Evolutionary conservation across 306 rosid genomes (phyloP).

Genomic region (Inga oerstediana): DNA sequence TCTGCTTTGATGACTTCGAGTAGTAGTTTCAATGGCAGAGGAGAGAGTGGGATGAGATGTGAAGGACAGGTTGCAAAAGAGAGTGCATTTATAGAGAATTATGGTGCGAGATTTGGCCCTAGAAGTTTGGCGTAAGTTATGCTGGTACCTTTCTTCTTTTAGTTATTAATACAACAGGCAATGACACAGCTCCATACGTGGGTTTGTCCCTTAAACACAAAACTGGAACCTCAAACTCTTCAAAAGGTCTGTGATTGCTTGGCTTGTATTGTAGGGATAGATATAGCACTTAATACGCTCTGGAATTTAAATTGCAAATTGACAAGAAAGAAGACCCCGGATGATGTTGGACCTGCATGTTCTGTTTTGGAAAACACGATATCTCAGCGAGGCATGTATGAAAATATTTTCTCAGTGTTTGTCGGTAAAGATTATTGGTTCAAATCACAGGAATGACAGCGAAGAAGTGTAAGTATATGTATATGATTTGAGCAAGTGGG

Average conservation of each 20-base stretch:
- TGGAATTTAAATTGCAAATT: not conserved
- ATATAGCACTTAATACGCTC: not conserved
- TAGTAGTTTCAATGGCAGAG: slow-evolving; percentile 15
- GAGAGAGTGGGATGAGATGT: slow-evolving; percentile 19
- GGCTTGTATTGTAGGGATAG: not conserved
- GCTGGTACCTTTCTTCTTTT: slow-evolving; percentile 14
- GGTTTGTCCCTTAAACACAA: not conserved
- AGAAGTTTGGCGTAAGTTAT: slow-evolving; percentile 47
- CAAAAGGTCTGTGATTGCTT: slow-evolving; percentile 37
- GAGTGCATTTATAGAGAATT: slow-evolving; percentile 22
- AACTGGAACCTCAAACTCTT: not conserved
- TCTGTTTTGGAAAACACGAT: not conserved
- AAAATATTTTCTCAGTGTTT: slow-evolving; percentile 2
- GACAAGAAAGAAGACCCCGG: not conserved
- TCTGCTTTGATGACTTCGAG: slow-evolving; percentile 32
- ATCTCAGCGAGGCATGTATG: not conserved
- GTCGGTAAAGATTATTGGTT: slow-evolving; percentile 14
- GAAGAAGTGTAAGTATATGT: not conserved
- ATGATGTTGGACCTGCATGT: not conserved
- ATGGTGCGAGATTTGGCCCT: slow-evolving; percentile 4
- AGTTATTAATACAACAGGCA: not conserved
- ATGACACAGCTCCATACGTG: not conserved
- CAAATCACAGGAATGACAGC: not conserved
- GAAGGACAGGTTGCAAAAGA: not conserved
- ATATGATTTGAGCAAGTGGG: not conserved